phyloP scores from a whole-genome alignment of 441 rosid genomes.

The Macaranga tanarius region DNA sequence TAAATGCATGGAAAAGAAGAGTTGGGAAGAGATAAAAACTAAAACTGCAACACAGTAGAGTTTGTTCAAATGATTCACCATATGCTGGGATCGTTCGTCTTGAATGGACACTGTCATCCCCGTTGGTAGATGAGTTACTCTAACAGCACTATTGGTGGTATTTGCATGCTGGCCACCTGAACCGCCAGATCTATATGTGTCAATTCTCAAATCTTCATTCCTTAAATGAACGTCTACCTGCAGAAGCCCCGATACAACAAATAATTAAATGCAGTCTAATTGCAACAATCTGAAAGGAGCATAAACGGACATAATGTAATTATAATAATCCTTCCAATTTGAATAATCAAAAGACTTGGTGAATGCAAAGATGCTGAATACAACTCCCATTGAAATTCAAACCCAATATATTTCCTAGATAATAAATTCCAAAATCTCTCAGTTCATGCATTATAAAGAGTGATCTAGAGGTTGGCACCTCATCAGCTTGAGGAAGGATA shows the following conservation, averaged over 20 bases:
- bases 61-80: slow-evolving; percentile 48
- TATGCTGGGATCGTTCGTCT: slow-evolving; percentile 96
- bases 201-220: slow-evolving; percentile 90
- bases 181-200: slow-evolving; percentile 91
- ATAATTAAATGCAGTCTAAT: slow-evolving; percentile 6
- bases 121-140: slow-evolving; percentile 73
- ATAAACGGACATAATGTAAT: neutral
- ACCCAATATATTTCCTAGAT: neutral
- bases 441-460: neutral
- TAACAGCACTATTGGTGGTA: slow-evolving; percentile 94
- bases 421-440: neutral
- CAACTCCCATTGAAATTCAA: neutral
- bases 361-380: neutral
- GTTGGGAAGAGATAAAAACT: neutral
- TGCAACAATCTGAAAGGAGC: neutral
- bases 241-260: slow-evolving; percentile 26
- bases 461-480: slow-evolving; percentile 45
- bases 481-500: slow-evolving; percentile 96
- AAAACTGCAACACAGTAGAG: neutral
- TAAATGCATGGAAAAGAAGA: neutral
- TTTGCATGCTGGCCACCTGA: slow-evolving; percentile 96
- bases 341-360: neutral
- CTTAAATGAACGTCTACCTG: slow-evolving; percentile 90
- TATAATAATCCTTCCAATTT: neutral
- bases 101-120: slow-evolving; percentile 85